phyloP scores from a whole-genome alignment of 768 basidiomycete genomes.

The Lactarius trivialis region DNA sequence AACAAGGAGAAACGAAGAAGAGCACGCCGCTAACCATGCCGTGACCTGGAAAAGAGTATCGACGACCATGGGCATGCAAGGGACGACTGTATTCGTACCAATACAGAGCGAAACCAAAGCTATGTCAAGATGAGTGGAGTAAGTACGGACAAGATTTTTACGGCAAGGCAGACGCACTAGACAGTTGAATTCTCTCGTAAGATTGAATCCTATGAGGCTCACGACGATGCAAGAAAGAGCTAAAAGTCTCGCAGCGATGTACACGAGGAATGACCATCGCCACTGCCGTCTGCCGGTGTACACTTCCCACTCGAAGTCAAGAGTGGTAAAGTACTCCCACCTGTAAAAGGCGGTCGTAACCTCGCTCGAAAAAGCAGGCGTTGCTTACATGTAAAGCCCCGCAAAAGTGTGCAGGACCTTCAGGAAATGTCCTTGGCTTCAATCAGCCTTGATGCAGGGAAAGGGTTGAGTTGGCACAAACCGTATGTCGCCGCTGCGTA shows the following conservation, averaged over 20 bases:
- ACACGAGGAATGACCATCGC: slow-evolving; percentile 21
- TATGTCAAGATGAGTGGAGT: not conserved
- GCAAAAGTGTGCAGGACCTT: slow-evolving; percentile 13
- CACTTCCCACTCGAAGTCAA: slow-evolving; percentile 19
- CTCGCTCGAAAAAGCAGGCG: too few relatives aligned
- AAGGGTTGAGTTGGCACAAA: not conserved
- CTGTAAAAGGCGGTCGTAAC: not conserved
- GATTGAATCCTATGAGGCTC: slow-evolving; percentile 18
- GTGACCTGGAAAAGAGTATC: not conserved
- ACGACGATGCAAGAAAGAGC: slow-evolving; percentile 10
- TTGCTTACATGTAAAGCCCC: slow-evolving; percentile 18
- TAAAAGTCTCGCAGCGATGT: slow-evolving; percentile 4
- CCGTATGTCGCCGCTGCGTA: not conserved
- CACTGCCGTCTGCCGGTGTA: slow-evolving; percentile 19
- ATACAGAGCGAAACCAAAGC: slow-evolving; percentile 17
- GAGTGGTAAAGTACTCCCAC: slow-evolving; percentile 18
- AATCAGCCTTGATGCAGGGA: not conserved
- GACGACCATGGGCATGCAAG: not conserved
- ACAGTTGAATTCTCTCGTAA: slow-evolving; percentile 10
- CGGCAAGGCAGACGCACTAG: not conserved
- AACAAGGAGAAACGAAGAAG: slow-evolving; percentile 17
- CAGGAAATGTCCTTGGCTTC: not conserved
- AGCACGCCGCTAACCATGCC: slow-evolving; percentile 9
- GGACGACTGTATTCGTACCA: slow-evolving; percentile 5
- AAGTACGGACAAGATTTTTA: not conserved